phyloP scores from a whole-genome alignment of 2,329 filamentous ascomycete species.

The Ophiostoma sp. region DNA sequence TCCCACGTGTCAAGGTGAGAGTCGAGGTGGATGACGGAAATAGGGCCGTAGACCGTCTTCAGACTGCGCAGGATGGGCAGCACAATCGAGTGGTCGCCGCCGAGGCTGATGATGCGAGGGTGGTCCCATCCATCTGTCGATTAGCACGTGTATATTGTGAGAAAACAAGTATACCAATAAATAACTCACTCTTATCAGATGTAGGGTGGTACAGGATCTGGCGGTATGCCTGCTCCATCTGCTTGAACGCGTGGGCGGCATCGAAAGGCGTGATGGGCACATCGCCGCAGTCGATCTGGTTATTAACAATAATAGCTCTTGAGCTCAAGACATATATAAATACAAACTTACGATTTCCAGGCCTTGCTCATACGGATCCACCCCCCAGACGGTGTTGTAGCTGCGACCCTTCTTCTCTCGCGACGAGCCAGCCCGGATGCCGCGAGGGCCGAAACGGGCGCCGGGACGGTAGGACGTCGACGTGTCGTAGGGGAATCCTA shows the following conservation, averaged over 20 bases:
- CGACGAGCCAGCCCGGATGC: conserved; percentile 25
- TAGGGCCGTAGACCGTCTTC: conserved; percentile 30
- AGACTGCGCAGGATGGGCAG: conserved; percentile 31
- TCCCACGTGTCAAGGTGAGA: conserved; percentile 30
- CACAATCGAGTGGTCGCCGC: conserved; percentile 33
- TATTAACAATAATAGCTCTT: background rate
- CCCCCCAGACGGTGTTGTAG: conserved; percentile 24
- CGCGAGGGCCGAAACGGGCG: conserved; percentile 25
- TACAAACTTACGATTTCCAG: background rate
- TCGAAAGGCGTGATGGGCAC: conserved; percentile 28
- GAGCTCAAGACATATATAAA: background rate
- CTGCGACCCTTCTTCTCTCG: conserved; percentile 24
- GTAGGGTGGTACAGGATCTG: conserved; percentile 21
- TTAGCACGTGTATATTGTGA: no score
- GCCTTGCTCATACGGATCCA: conserved; percentile 24
- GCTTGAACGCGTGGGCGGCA: conserved; percentile 27
- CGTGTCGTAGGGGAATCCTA: conserved; percentile 27
- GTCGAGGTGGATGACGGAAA: conserved; percentile 33
- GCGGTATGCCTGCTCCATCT: conserved; percentile 27
- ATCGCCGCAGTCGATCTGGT: conserved; percentile 27
- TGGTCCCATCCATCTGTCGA: conserved; percentile 18
- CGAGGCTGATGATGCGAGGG: conserved; percentile 26
- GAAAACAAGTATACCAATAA: no score
- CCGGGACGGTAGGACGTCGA: conserved; percentile 26
- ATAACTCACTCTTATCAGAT: conserved; percentile 16